Base-by-base conservation (phyloP, 805 yeast genomes). In the Sugiyamaella marilandica region DNA sequence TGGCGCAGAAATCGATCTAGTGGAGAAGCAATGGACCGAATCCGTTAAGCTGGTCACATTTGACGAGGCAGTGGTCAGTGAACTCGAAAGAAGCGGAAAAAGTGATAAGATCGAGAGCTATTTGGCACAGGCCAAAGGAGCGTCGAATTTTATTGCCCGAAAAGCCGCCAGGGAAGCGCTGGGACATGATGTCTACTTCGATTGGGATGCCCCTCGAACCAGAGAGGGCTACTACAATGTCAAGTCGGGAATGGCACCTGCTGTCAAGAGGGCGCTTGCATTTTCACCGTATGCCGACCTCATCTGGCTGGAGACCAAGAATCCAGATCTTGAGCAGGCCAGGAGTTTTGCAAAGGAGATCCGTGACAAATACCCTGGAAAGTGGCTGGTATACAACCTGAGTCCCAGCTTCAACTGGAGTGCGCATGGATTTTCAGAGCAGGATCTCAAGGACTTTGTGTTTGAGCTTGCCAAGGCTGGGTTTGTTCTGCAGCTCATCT, bases 391-490 rank as follows among this genome's bases (percentile, higher is more conserved):
- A 5, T 82, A 82, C 62, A 82, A 82, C 60, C 68, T 80, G 52
- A 75, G 81, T 24, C 86, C 85, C 13, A 75, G 80, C 18, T 82
- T 80, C 68, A 79, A 82, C 66, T 82, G 85, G 84, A 63, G 72
- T 14, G 76, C 74, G 0, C 81, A 80, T 52, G 85, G 85, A 0
- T 82, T 77, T 63, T 61, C 70, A 14, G 76, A 74, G 11, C 56
- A 68, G 14, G 75, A 75, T 50, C 69, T 82, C 47, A 66, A 74
- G 54, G 69, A 70, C 36, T 79, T 81, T 58, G 77, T 79, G 10
- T 73, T 74, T 69, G 81, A 78, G 55, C 65, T 82, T 44, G 85
- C 80, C 24, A 73, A 79, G 61, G 64, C 73, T 45, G 85, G 85
- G 2, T 81, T 79, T 59, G 80, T 79, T 2, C 61, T 82, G 39